Evolutionary conservation across 306 rosid genomes (phyloP).

Genomic region (Prinsepia uniflora): DNA sequence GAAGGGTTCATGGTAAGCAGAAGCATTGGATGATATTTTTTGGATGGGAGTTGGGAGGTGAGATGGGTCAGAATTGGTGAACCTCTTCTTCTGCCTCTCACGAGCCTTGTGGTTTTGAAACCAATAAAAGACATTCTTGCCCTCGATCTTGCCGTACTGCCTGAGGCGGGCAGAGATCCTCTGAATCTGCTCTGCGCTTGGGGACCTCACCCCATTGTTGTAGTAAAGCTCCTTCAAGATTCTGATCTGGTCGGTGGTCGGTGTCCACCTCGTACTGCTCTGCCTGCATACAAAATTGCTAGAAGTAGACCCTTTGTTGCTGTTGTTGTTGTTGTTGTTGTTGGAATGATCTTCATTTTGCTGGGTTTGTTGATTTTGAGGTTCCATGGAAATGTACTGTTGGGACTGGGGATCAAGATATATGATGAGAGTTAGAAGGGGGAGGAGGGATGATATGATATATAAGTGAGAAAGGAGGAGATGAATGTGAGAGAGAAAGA

Average conservation of each 20-base stretch:
- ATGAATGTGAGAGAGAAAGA: constrained; percentile 11
- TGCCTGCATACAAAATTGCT: constrained; percentile 66
- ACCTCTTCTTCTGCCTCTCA: constrained; percentile 95
- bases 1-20: neutral
- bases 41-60: neutral
- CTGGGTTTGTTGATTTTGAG: constrained; percentile 10
- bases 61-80: constrained; percentile 30
- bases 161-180: constrained; percentile 84
- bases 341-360: constrained; percentile 22
- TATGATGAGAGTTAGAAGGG: neutral
- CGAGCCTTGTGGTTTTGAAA: constrained; percentile 97
- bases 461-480: neutral
- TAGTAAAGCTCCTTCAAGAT: constrained; percentile 92
- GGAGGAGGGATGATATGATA: neutral
- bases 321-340: constrained; percentile 28
- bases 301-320: constrained; percentile 28
- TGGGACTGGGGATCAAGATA: no score
- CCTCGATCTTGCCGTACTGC: constrained; percentile 95
- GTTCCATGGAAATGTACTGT: constrained; percentile 13
- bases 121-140: constrained; percentile 93
- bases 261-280: constrained; percentile 89
- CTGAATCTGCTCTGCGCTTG: constrained; percentile 96
- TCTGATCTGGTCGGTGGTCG: constrained; percentile 86
- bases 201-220: constrained; percentile 87
- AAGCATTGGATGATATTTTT: constrained; percentile 11